Evolutionary conservation across 306 rosid genomes (phyloP).

Genomic region (Castanea sativa): DNA sequence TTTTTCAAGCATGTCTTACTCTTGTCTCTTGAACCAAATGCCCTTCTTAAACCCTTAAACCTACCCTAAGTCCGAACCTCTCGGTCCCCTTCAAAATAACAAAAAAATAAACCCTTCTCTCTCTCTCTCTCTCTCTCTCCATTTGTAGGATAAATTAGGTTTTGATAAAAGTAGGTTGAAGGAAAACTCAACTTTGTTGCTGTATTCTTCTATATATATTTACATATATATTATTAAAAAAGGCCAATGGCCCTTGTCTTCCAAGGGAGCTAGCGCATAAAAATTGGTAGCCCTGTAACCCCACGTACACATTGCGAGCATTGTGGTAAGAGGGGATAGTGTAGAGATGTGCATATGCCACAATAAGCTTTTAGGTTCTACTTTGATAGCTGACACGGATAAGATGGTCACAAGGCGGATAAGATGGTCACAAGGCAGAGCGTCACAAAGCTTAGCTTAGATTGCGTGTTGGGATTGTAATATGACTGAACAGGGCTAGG

Average conservation of each 20-base stretch:
- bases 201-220: background rate
- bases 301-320: background rate
- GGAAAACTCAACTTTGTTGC: background rate
- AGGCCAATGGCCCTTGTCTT: background rate
- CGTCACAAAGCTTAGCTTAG: conserved; percentile 5
- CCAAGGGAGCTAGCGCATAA: background rate
- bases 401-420: conserved; percentile 35
- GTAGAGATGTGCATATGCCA: background rate
- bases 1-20: conserved; percentile 6
- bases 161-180: background rate
- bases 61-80: background rate
- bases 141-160: background rate
- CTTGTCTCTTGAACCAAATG: background rate
- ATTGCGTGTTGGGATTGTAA: conserved; percentile 26
- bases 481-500: conserved; percentile 18
- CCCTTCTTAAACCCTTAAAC: background rate
- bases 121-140: background rate
- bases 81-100: background rate
- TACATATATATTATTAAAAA: background rate
- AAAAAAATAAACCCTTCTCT: background rate
- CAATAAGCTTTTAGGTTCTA: conserved; percentile 10
- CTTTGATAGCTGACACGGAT: conserved; percentile 27
- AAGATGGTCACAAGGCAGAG: conserved; percentile 32
- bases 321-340: background rate
- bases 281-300: background rate